Evolutionary conservation across 257 asterid species (phyloP).

Genomic region (Nicotiana paniculata): DNA sequence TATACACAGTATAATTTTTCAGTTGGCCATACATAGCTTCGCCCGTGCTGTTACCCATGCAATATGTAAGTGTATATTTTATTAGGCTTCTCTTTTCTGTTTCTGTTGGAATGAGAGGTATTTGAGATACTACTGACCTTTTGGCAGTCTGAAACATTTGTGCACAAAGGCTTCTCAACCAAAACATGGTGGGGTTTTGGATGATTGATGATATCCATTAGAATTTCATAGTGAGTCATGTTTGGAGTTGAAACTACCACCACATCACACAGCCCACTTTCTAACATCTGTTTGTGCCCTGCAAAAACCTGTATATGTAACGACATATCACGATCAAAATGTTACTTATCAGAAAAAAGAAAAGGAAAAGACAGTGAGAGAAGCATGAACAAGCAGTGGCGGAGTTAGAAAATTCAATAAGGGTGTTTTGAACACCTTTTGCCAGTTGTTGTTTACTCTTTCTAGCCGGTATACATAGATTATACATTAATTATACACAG

Average conservation of each 20-base stretch:
- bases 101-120: not conserved
- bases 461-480: no score
- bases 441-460: no score
- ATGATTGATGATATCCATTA: conserved; percentile 67
- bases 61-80: not conserved
- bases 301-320: conserved; percentile 44
- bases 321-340: not conserved
- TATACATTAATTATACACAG: no score
- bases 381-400: no score
- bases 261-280: conserved; percentile 69
- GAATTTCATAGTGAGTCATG: conserved; percentile 87
- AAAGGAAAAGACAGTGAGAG: not conserved
- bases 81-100: not conserved
- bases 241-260: conserved; percentile 78
- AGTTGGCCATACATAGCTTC: no score
- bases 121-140: conserved; percentile 34
- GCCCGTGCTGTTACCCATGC: not conserved
- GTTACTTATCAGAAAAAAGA: not conserved
- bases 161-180: conserved; percentile 96
- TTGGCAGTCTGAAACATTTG: conserved; percentile 67
- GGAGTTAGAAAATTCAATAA: no score
- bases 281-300: conserved; percentile 66
- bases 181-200: conserved; percentile 78
- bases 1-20: no score
- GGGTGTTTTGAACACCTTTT: no score